phyloP scores from a whole-genome alignment of 768 basidiomycete genomes.

The Lanmaoa pseudosensibilis region DNA sequence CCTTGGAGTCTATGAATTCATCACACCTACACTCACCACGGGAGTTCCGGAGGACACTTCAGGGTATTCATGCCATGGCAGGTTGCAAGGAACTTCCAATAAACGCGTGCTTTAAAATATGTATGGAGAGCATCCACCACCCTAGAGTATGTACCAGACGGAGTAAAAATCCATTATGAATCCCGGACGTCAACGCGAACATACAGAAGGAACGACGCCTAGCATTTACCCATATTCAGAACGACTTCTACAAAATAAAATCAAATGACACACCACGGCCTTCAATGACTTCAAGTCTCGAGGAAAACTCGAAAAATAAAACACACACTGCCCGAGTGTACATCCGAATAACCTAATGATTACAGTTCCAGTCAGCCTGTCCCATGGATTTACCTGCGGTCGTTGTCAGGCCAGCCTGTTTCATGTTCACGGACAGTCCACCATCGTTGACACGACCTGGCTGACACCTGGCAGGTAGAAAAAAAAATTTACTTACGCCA shows the following conservation, averaged over 20 bases:
- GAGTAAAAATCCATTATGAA: not conserved
- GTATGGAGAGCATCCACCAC: slow-evolving; percentile 2
- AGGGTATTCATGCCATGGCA: slow-evolving; percentile 1
- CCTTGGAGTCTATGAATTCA: not conserved
- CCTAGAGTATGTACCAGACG: not conserved
- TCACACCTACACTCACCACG: slow-evolving; percentile 2
- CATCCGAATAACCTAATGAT: slow-evolving; percentile 11
- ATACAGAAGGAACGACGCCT: slow-evolving; percentile 3
- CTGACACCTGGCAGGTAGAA: not conserved
- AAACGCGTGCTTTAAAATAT: not conserved
- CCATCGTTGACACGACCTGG: not conserved
- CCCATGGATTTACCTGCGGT: not conserved
- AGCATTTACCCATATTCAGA: not conserved
- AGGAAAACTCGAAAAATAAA: slow-evolving; percentile 12
- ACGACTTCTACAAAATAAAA: not conserved
- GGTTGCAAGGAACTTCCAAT: not conserved
- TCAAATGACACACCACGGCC: not conserved
- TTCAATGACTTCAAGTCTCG: slow-evolving; percentile 9
- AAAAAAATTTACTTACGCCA: not conserved
- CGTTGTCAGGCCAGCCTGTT: not conserved
- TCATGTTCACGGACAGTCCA: not conserved
- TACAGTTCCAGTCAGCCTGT: not conserved
- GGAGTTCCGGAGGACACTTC: not conserved
- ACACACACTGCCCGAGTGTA: slow-evolving; percentile 6
- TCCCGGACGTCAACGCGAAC: not conserved